These are phyloP conservation scores for Microdochium nivale DNA, from an alignment of 2,329 filamentous ascomycete species.

Conservation along the genomic window DNA sequence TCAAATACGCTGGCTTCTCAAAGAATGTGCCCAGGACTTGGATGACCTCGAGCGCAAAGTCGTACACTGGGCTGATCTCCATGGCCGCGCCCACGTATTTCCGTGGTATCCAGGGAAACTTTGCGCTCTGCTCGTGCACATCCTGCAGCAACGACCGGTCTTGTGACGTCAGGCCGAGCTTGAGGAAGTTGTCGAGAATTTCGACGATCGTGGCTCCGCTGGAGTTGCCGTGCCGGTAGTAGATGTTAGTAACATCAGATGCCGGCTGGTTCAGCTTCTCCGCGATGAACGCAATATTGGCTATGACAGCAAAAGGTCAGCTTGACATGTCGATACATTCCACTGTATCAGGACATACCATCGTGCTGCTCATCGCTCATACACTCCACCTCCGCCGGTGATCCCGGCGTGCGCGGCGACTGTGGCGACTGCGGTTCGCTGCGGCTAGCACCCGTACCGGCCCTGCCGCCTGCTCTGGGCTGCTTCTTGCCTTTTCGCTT, in stretches of 20 bases:
- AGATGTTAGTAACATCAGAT: constrained; percentile 31
- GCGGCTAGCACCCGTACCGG: background rate
- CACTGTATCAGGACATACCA: constrained; percentile 9
- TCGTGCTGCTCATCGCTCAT: constrained; percentile 5
- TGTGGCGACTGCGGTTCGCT: background rate
- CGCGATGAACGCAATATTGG: constrained; percentile 34
- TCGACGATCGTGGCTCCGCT: constrained; percentile 29
- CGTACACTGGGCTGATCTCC: constrained; percentile 23
- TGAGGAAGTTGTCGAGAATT: constrained; percentile 33
- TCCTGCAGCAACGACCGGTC: constrained; percentile 19
- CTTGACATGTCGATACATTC: background rate
- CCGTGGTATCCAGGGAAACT: constrained; percentile 32
- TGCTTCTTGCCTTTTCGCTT: constrained; percentile 17
- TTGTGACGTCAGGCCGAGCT: constrained; percentile 23
- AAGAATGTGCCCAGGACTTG: constrained; percentile 31
- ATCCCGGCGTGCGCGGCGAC: background rate
- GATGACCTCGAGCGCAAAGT: constrained; percentile 28
- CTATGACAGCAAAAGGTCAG: constrained; percentile 13
- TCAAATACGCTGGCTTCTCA: constrained; percentile 26
- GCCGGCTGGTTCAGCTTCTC: constrained; percentile 31
- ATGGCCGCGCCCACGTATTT: constrained; percentile 33
- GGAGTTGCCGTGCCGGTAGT: constrained; percentile 27
- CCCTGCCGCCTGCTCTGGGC: constrained; percentile 4
- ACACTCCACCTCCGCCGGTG: constrained; percentile 4
- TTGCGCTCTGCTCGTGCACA: constrained; percentile 23